Percentiles rank a stretch among this genome's conserved stretches.
Conservation (phyloP, 257 asterid species). For the Solanum chilense region DNA sequence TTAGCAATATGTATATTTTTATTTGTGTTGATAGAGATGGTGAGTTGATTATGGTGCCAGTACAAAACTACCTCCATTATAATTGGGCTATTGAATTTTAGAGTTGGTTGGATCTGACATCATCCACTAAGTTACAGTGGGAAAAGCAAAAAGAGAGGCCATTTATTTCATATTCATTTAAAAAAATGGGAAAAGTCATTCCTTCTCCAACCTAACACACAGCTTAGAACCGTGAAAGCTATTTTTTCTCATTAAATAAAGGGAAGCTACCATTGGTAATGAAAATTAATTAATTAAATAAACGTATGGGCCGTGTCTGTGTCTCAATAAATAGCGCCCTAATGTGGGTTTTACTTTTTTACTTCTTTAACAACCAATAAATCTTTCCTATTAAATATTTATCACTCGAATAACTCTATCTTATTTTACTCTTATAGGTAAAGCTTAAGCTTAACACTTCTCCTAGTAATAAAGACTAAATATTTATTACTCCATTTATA, state of each 20-base stretch:
- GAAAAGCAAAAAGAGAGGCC: not conserved
- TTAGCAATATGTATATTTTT: not conserved
- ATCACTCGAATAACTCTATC: too few species aligned
- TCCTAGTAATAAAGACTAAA: not conserved
- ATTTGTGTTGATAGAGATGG: not conserved
- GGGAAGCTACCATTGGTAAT: too few species aligned
- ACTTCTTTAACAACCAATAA: too few species aligned
- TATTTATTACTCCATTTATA: not conserved
- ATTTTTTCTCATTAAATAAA: not conserved
- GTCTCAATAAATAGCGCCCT: too few species aligned
- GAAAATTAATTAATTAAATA: not conserved
- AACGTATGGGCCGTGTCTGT: not conserved
- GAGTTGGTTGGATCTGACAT: not conserved
- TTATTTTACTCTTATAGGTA: too few species aligned
- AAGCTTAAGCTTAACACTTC: not conserved
- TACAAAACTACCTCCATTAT: not conserved
- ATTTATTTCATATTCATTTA: not conserved
- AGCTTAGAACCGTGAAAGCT: not conserved
- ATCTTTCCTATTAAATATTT: too few species aligned
- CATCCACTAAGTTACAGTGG: not conserved
- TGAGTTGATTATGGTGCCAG: not conserved
- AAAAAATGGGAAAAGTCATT: not conserved
- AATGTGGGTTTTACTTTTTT: too few species aligned
- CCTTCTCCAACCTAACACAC: not conserved
- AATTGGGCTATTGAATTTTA: not conserved